Evolutionary conservation across 192 early-diverging fungal species (phyloP), one percentile per base, ranked within the genome.

Genomic region (Geosiphon pyriformis): DNA sequence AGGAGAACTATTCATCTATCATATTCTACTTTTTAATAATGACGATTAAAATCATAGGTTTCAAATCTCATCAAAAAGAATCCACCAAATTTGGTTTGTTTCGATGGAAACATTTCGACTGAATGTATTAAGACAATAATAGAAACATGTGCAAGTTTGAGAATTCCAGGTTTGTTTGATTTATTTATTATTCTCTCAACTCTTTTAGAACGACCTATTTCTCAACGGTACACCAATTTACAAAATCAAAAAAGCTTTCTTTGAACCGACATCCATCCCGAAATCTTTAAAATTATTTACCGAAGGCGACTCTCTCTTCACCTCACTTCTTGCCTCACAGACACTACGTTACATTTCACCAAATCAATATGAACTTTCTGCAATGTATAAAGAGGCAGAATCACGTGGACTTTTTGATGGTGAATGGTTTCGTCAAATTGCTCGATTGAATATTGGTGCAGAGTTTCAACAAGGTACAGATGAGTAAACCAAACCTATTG

Each of bases 251-350:
- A 20, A 27, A 72, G 82, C 81, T 0, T 80, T 96, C 26, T 96
- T 94, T 72, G 96, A 98, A 61, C 94, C 96, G 0, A 98, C 96
- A 0, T 96, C 94, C 4, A 80, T 89, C 15, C 82, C 87, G 6
- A 98, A 98, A 67, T 85, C 88, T 27, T 67, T 76, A 1, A 79
- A 71, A 25, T 25, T 94, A 15, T 74, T 88, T 18, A 34, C 63
- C 18, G 30, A 74, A 32, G 62, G 55, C 3, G 80, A 76, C n/a
- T n/a, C n/a, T n/a, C 58, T 85, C 31, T 74, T 79, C 10, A 50
- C 32, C 12, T 72, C 78, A 31, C 68, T 81, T 25, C 30, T 65
- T 1, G 26, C 47, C 8, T 27, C 51, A 8, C 27, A 72, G 23
- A 50, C 29, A 2, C 63, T 92, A 23, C 58, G 74, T 0, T 85